Evolutionary conservation across 305 asterid genomes (phyloP).

Genomic region (Fraxinus velutina): DNA sequence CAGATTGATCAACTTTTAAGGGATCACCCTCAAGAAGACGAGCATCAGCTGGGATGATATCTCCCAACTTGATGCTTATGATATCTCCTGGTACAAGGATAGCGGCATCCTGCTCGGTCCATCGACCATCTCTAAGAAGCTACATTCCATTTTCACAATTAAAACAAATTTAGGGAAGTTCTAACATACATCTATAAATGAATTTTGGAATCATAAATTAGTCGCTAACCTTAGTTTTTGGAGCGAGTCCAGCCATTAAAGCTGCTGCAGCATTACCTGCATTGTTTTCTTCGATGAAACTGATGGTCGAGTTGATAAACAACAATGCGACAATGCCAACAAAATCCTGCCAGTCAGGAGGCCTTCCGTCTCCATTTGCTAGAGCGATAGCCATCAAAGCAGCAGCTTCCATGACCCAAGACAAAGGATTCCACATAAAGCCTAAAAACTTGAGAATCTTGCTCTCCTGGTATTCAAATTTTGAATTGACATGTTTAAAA

Average conservation of each 20-base stretch:
- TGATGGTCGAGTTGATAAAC: conserved; percentile 56
- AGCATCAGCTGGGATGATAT: conserved; percentile 52
- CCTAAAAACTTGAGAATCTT: conserved; percentile 59
- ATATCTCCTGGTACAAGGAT: conserved; percentile 52
- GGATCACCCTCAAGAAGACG: conserved; percentile 59
- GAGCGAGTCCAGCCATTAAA: conserved; percentile 64
- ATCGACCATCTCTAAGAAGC: conserved; percentile 51
- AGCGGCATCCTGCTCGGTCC: conserved; percentile 52
- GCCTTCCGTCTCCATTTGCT: conserved; percentile 50
- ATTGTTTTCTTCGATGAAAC: conserved; percentile 62
- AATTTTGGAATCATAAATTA: not conserved
- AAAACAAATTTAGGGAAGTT: not conserved
- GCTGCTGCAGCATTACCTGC: conserved; percentile 69
- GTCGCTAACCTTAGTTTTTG: conserved; percentile 45
- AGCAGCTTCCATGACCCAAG: conserved; percentile 74
- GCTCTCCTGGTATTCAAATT: conserved; percentile 41
- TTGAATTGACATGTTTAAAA: not conserved
- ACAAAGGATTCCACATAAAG: conserved; percentile 64
- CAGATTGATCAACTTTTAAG: conserved; percentile 47
- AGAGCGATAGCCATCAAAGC: conserved; percentile 59
- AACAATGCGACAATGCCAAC: conserved; percentile 50
- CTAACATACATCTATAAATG: not conserved
- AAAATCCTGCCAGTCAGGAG: conserved; percentile 64
- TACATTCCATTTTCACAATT: not conserved
- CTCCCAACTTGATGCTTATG: conserved; percentile 54